Conservation (phyloP, 2,329 filamentous ascomycete species). For the Talaromyces amestolkiae region DNA sequence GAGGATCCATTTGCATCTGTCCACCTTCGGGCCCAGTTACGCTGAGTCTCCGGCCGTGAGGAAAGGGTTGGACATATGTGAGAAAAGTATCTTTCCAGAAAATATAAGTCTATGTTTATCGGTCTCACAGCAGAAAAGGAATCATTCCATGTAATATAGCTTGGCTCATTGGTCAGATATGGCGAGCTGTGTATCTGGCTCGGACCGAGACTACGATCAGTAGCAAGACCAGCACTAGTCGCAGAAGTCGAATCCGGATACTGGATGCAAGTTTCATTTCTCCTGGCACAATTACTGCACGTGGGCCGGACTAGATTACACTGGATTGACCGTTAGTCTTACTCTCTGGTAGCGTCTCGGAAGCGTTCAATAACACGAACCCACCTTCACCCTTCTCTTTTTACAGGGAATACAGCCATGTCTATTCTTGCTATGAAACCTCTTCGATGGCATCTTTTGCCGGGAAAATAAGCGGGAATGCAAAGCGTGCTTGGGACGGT, state of each 20-base stretch:
- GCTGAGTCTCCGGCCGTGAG: conserved; percentile 5
- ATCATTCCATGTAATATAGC: not conserved
- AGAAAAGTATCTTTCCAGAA: conserved; percentile 11
- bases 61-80: conserved; percentile 14
- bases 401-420: conserved; percentile 16
- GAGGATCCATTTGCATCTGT: not conserved
- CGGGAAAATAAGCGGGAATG: not conserved
- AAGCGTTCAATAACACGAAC: too few species aligned
- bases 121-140: not conserved
- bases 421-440: conserved; percentile 14
- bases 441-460: conserved; percentile 9
- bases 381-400: conserved; percentile 10
- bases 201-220: not conserved
- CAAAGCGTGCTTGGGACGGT: not conserved
- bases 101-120: not conserved
- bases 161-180: not conserved
- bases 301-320: conserved; percentile 9
- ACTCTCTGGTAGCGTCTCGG: not conserved
- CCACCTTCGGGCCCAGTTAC: conserved; percentile 7
- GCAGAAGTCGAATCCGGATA: not conserved
- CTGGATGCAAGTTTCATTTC: conserved; percentile 3
- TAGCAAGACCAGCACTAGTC: not conserved
- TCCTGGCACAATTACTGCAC: conserved; percentile 13
- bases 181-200: not conserved
- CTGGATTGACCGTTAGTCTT: not conserved